Base-by-base conservation (phyloP, 805 yeast species). In the Lipomyces yamadae region DNA sequence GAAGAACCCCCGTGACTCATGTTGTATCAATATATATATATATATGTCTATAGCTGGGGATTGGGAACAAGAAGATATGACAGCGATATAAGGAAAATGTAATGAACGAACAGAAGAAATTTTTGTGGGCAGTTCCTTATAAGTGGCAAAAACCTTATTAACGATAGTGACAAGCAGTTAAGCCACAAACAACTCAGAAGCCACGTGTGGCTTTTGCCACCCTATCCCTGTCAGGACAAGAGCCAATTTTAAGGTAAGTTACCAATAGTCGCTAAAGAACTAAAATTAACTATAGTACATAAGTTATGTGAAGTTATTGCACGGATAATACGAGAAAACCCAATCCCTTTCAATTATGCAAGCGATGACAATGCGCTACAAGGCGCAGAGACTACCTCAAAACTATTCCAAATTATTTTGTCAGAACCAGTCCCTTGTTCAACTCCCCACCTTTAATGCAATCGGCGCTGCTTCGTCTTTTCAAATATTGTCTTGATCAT, bases 401-500 rank as follows among this genome's bases (percentile, higher is more conserved):
- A n/a, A 15, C 1, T 15, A 42, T 13, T 42, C n/a, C 48, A 3
- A 3, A 42, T 39, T 39, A 42, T 42, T 42, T 42, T 42, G 48
- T 15, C 48, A n/a, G 48, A 42, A 37, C 24, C 24, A 1, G 24
- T 24, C 24, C 24, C 24, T 24, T 24, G 1, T 24, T 24, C 24
- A 24, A 24, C 6, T 4, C 15, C 2, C 39, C 39, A 13, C 10
- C 15, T 7, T 15, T 13, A 42, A 42, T 42, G 48, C 48, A 42
- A 42, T n/a, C 48, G 48, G 15, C 48, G 48, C 42, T 63, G 64
- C 58, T 70, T 59, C 58, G 71, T 65, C 70, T 80, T 80, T 33
- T 76, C 81, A 67, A 88, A 78, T 42, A 92, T 91, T 8, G 91
- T 90, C 75, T 86, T 86, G 69, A 95, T 90, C 99, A 94, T 94